Base-by-base conservation (phyloP, 179 eudicot species). In the Amaranthus tricolor region DNA sequence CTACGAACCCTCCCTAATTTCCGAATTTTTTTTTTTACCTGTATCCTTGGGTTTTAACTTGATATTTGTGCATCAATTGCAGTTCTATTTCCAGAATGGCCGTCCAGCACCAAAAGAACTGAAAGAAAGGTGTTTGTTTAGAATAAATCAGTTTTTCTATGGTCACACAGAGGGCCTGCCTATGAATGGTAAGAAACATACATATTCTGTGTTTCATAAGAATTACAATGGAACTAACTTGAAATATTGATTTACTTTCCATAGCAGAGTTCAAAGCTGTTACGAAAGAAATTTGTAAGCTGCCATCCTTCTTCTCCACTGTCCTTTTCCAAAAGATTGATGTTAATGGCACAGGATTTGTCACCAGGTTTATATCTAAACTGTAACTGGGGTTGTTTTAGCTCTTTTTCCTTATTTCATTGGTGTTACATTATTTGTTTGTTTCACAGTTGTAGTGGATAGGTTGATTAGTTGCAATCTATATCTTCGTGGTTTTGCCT, bases 1-100 rank as follows among this genome's bases (percentile, higher is more conserved):
- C 24, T 31, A 44, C 16, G 7, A 6, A 48, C 21, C 70, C 11
- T n/a, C 11, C 40, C 16, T 4, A 16, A 31, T 17, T n/a, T 20
- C n/a, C 16, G 4, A 7, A 31, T 2, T 0, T 44, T 10, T 9
- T 47, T 45, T 44, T 45, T 2, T 5, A 8, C 52, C 6, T 2
- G 66, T 19, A 48, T 69, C 5, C 54, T 67, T 61, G 60, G 73
- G 48, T 64, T 40, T 50, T 72, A n/a, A 21, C 78, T 44, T 78
- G 77, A 68, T 52, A 70, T 71, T n/a, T 68, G 54, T 76, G 60
- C 51, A 43, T 58, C 14, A 16, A 6, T 72, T 83, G 75, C 92
- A 94, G 99, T 95, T 95, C 81, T 95, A 90, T 76, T 95, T 95
- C 68, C 93, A 87, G 75, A 85, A 95, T 85, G 99, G 99, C 11